phyloP scores from a whole-genome alignment of 169 alveolate genomes.

The Plasmodium cynomolgi region DNA sequence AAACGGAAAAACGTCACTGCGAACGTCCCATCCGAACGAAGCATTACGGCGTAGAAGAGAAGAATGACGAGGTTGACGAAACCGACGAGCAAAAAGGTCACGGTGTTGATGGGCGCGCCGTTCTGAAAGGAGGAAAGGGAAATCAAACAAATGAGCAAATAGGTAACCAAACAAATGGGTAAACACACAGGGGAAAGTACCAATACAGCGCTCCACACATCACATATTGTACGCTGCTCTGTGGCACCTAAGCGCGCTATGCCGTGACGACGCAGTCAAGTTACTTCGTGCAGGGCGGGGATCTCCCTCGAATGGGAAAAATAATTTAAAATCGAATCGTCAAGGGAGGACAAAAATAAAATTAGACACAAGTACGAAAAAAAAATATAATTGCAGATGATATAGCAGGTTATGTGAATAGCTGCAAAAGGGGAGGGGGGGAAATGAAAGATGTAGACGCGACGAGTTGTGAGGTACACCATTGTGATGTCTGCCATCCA shows the following conservation, averaged over 20 bases:
- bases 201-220: neutral
- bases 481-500: neutral
- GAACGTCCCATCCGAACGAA: neutral
- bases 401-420: slow-evolving; percentile 52
- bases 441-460: neutral
- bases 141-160: no score
- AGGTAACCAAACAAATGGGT: neutral
- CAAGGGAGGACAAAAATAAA: slow-evolving; percentile 62
- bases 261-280: neutral
- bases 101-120: neutral
- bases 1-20: neutral
- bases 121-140: slow-evolving; percentile 18
- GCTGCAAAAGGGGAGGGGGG: slow-evolving; percentile 8
- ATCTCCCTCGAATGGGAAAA: neutral
- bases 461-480: neutral
- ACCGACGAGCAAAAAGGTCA: slow-evolving; percentile 18
- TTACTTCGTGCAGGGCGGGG: slow-evolving; percentile 53
- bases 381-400: slow-evolving; percentile 60
- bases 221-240: neutral
- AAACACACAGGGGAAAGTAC: neutral
- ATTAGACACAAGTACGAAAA: slow-evolving; percentile 62
- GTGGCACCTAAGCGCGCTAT: neutral
- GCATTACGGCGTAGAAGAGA: slow-evolving; percentile 40
- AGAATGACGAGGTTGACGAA: slow-evolving; percentile 7
- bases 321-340: slow-evolving; percentile 40